Conservation (phyloP, 2,329 filamentous ascomycete genomes). For the Verticillium dahliae region DNA sequence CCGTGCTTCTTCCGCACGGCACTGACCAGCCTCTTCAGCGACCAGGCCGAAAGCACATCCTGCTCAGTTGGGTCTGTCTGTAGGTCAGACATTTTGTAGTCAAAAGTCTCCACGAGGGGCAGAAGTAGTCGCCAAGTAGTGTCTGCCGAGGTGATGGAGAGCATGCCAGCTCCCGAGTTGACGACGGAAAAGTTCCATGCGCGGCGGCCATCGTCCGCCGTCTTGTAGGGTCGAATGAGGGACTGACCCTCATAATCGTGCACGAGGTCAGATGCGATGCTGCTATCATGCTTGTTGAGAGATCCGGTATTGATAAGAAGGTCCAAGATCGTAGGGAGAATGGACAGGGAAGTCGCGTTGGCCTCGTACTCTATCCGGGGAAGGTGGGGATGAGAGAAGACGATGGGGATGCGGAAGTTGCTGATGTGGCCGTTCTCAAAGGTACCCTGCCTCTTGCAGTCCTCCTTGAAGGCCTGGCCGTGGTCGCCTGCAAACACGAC, state of each 20-base stretch:
- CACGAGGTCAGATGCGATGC: constrained; percentile 29
- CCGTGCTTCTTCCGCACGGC: constrained; percentile 5
- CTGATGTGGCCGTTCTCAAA: constrained; percentile 36
- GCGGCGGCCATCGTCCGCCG: constrained; percentile 22
- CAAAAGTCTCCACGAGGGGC: constrained; percentile 12
- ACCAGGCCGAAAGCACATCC: constrained; percentile 7
- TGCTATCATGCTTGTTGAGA: constrained; percentile 21
- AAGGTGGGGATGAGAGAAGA: constrained; percentile 34
- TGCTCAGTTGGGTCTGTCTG: constrained; percentile 9
- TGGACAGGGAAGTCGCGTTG: constrained; percentile 32
- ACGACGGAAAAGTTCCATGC: constrained; percentile 51
- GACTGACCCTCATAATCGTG: constrained; percentile 39
- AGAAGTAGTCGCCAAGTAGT: constrained; percentile 12
- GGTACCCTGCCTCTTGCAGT: constrained; percentile 26
- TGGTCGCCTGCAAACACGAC: constrained; percentile 38
- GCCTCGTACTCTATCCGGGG: constrained; percentile 30
- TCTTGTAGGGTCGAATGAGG: constrained; percentile 31
- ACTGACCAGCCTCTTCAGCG: constrained; percentile 6
- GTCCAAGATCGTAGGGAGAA: constrained; percentile 38
- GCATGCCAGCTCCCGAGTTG: constrained; percentile 15
- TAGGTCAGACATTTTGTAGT: constrained; percentile 12
- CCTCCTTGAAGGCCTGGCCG: constrained; percentile 34
- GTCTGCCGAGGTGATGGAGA: constrained; percentile 12
- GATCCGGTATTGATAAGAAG: constrained; percentile 32
- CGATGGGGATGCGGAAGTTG: constrained; percentile 34